Base-by-base conservation (phyloP, 257 asterid species). In the Asclepias syriaca region DNA sequence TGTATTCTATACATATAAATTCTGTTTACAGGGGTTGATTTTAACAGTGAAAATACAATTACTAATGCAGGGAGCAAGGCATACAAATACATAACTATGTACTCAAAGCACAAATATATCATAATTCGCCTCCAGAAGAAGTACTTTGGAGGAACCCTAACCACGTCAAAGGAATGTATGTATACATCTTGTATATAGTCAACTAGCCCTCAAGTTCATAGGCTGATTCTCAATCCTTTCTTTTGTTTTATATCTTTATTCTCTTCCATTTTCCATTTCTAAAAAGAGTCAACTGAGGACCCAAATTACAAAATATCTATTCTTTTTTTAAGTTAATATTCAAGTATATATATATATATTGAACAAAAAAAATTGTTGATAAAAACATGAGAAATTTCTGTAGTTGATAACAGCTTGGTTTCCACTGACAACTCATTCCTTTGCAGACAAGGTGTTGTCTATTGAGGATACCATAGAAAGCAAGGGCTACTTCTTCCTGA, bases 391-490 rank as follows among this genome's bases (percentile, higher is more conserved):
- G 53, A 37, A 18, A 34, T 8, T 37, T 70, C 40, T 39, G 8
- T 37, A 58, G 50, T 50, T 13, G 27, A 15, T 10, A 66, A 54
- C n/a, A 68, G 24, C 49, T 51, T 7, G 4, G 22, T 57, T 22
- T 49, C 48, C 71, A 66, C 48, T 79, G 57, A 75, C 46, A 72
- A 63, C 21, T 39, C 50, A 10, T 65, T 14, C 21, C 73, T 80
- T 56, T 68, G 65, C 92, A 88, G 95, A 86, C 83, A 80, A 83
- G 74, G 81, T 88, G 18, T 74, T 85, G 59, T 78, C 82, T 78
- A 77, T 88, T 21, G 73, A 83, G 83, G 86, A 82, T 72, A 59
- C 74, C 40, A 51, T n/a, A 32, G 83, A 76, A 40, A 69, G 74
- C 34, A 80, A 79, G 34, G 85, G 77, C 15, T 60, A 78, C 76